These are phyloP conservation scores for Cladosporium phlei DNA, from an alignment of 2,329 filamentous ascomycete genomes.

Conservation along the genomic window DNA sequence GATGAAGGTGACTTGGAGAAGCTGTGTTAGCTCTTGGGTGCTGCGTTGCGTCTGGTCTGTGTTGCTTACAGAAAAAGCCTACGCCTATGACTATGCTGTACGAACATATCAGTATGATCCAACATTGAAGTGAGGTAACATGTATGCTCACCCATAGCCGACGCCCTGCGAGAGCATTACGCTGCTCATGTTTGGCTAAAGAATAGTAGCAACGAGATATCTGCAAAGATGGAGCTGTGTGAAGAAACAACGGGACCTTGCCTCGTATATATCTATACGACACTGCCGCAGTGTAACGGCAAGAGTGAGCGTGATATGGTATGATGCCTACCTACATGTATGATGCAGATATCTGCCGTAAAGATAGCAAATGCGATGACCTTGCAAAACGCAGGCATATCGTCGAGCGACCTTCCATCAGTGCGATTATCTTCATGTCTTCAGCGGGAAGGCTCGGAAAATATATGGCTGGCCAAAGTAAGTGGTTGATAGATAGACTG, in stretches of 20 bases:
- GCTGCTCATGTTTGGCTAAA: not conserved
- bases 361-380: slow-evolving; percentile 9
- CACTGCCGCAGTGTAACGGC: not conserved
- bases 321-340: too few species aligned
- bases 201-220: not conserved
- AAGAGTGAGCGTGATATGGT: too few species aligned
- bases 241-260: not conserved
- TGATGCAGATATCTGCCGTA: not conserved
- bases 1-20: slow-evolving; percentile 54
- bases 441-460: too few species aligned
- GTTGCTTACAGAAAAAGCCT: slow-evolving; percentile 56
- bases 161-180: slow-evolving; percentile 29
- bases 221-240: not conserved
- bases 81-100: too few species aligned
- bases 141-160: slow-evolving; percentile 75
- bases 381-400: not conserved
- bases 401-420: not conserved
- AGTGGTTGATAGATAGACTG: not conserved
- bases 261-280: not conserved
- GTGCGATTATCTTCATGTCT: too few species aligned
- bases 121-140: too few species aligned
- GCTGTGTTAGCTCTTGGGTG: too few species aligned
- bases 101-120: too few species aligned
- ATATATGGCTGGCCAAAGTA: too few species aligned
- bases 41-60: too few species aligned